Conservation (phyloP, 2,329 filamentous ascomycete species). For the Ophiocordyceps unilateralis region DNA sequence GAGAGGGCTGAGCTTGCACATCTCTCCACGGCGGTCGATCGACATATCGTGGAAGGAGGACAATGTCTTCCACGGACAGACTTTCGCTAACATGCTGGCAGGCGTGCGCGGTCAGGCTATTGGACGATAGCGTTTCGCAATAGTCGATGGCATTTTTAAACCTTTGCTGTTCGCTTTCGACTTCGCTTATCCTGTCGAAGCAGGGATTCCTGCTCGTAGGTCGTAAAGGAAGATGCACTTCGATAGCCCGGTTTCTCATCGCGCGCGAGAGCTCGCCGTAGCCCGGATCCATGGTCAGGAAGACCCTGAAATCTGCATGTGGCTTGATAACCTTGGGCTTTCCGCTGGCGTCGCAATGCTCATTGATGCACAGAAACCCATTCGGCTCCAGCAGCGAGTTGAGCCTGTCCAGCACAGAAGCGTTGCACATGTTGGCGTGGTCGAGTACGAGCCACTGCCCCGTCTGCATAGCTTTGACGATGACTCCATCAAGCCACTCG, state of each 20-base stretch:
- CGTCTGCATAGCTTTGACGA: conserved; percentile 70
- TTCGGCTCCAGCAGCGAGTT: conserved; percentile 90
- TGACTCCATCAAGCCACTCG: conserved; percentile 87
- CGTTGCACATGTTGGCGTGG: conserved; percentile 92
- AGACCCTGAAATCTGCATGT: conserved; percentile 77
- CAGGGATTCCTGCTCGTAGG: conserved; percentile 15
- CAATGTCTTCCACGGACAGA: conserved; percentile 28
- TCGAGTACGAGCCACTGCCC: conserved; percentile 91
- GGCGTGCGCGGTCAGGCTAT: conserved; percentile 8
- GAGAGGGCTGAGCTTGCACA: conserved; percentile 1
- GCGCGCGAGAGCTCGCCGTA: conserved; percentile 89
- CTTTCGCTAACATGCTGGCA: conserved; percentile 24
- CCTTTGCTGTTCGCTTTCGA: conserved; percentile 33
- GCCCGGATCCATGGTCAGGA: conserved; percentile 80
- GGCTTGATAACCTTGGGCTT: conserved; percentile 64
- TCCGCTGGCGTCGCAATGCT: conserved; percentile 72
- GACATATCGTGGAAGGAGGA: conserved; percentile 17
- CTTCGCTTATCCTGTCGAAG: conserved; percentile 22
- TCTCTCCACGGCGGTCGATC: conserved; percentile 7
- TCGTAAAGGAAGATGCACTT: conserved; percentile 55
- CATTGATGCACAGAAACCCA: conserved; percentile 78
- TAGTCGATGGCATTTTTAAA: conserved; percentile 22
- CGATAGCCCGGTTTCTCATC: conserved; percentile 89
- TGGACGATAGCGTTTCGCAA: conserved; percentile 10
- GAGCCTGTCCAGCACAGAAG: conserved; percentile 81